A percentile compares a stretch with the other conserved stretches of the same genome.
phyloP scores from a whole-genome alignment of 768 basidiomycete genomes.

The Asterophora lycoperdoides region DNA sequence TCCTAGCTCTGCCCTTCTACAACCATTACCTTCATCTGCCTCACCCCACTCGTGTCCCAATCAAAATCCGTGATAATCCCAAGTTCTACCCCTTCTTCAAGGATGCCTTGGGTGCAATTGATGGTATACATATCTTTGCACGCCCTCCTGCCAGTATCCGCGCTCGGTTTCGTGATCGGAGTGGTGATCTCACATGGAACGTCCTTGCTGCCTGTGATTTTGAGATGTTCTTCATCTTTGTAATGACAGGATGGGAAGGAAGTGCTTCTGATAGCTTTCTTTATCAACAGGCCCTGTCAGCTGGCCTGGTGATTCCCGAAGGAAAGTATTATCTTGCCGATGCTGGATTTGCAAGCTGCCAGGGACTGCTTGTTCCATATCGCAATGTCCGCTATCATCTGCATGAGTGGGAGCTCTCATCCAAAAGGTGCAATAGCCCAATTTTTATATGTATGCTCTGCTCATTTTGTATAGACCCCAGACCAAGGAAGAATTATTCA shows the following conservation, averaged over 20 bases:
- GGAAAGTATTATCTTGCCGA: constrained; percentile 33
- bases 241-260: not conserved
- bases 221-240: constrained; percentile 19
- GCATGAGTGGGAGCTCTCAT: not conserved
- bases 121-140: constrained; percentile 16
- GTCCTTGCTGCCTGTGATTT: constrained; percentile 25
- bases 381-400: constrained; percentile 33
- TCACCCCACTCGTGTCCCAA: constrained; percentile 4
- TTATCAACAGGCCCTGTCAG: constrained; percentile 19
- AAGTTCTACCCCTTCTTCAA: constrained; percentile 26
- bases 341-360: constrained; percentile 25
- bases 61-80: constrained; percentile 13
- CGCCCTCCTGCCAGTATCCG: constrained; percentile 5
- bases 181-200: constrained; percentile 25
- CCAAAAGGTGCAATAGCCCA: not conserved
- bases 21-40: constrained; percentile 12
- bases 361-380: constrained; percentile 30
- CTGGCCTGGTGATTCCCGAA: constrained; percentile 23
- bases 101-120: constrained; percentile 20
- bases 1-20: constrained; percentile 17
- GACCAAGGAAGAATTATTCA: not conserved
- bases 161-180: constrained; percentile 6
- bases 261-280: not conserved
- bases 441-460: too few relatives aligned
- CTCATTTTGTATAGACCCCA: too few relatives aligned